Percentiles rank a stretch among this genome's conserved stretches.
Conservation (phyloP, 176 grass and related monocot genomes). For the Aegilops speltoides region DNA sequence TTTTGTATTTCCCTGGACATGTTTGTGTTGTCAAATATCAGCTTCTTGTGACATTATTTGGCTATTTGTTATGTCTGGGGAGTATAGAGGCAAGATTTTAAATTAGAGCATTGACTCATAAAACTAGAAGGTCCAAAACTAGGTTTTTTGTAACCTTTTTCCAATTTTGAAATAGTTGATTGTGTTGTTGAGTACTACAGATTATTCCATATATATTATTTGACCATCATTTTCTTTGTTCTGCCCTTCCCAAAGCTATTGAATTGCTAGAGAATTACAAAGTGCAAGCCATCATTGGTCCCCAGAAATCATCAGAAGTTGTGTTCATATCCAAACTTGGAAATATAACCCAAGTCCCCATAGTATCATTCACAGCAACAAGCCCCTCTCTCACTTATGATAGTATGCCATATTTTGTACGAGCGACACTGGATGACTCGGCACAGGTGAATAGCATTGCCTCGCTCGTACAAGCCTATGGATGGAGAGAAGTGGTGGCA, state of each 20-base stretch:
- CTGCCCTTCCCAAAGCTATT: constrained; percentile 9
- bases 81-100: neutral
- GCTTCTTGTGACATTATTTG: neutral
- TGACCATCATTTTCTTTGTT: neutral
- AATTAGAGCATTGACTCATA: too few species aligned
- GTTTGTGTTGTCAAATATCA: neutral
- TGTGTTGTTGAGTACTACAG: neutral
- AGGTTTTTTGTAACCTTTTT: neutral
- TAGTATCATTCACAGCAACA: constrained; percentile 50
- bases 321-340: constrained; percentile 42
- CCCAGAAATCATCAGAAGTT: constrained; percentile 46
- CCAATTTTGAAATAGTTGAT: neutral
- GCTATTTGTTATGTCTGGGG: neutral
- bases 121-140: neutral
- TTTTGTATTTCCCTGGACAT: neutral
- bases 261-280: constrained; percentile 21
- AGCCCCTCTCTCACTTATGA: constrained; percentile 28
- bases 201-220: neutral
- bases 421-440: constrained; percentile 31
- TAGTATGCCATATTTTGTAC: constrained; percentile 48
- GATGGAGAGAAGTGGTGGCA: constrained; percentile 60
- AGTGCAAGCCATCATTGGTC: constrained; percentile 54
- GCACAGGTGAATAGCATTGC: constrained; percentile 50
- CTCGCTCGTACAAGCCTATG: constrained; percentile 49
- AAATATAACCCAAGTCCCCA: constrained; percentile 26